These are phyloP conservation scores for Penicillium turbatum DNA, from an alignment of 495 filamentous ascomycete species.

Conservation along the genomic window DNA sequence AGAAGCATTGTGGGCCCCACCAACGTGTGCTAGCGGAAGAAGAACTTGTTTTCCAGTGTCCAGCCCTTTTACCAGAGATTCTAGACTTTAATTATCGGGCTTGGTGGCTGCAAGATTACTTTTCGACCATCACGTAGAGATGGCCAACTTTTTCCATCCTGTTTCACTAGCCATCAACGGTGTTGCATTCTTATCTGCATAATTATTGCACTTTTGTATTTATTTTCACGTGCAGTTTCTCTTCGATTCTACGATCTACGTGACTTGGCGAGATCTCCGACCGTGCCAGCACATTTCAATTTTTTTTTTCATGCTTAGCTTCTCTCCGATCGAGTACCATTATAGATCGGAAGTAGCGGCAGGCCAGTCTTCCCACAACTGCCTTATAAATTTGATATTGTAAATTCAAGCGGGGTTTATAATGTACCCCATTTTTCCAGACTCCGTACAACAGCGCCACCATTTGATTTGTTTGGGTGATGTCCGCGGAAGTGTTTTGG, in stretches of 20 bases:
- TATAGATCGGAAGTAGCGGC: not conserved
- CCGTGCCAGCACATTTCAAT: not conserved
- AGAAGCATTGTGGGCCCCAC: slow-evolving; percentile 5
- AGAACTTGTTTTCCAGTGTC: slow-evolving; percentile 3
- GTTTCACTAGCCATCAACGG: not conserved
- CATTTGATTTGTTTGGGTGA: not conserved
- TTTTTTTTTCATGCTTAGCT: not conserved
- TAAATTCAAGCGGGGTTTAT: not conserved
- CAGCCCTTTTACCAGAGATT: slow-evolving; percentile 2
- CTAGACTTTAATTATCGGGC: slow-evolving; percentile 5
- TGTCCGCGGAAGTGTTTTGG: not conserved
- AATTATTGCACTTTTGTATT: not conserved
- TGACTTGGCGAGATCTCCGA: not conserved
- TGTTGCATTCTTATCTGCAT: not conserved
- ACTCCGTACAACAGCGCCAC: not conserved
- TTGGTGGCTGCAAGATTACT: slow-evolving; percentile 6
- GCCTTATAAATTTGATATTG: not conserved
- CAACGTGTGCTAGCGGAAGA: not conserved
- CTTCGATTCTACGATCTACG: not conserved
- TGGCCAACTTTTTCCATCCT: not conserved
- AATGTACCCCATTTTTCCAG: not conserved
- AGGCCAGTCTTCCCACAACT: not conserved
- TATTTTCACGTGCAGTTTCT: too few species aligned
- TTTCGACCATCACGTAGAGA: not conserved
- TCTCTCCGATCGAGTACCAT: not conserved